These are phyloP conservation scores for Passalora sequoiae DNA, from an alignment of 2,329 filamentous ascomycete genomes.

Conservation along the genomic window DNA sequence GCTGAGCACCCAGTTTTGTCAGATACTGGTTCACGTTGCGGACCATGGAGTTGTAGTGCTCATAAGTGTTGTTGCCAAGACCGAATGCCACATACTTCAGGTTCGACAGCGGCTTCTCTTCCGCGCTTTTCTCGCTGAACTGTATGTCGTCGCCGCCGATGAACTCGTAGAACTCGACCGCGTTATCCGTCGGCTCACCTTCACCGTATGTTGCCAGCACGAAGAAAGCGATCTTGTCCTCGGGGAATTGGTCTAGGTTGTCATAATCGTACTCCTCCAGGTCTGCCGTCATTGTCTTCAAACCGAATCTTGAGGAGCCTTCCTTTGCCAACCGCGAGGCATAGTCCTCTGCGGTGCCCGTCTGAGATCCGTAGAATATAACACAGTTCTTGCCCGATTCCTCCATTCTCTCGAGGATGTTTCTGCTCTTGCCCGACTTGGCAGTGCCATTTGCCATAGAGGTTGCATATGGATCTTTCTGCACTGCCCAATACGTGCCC, in stretches of 20 bases:
- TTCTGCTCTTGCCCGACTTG: conserved; percentile 79
- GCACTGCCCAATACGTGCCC: conserved; percentile 84
- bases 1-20: conserved; percentile 72
- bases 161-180: conserved; percentile 98
- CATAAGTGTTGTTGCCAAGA: conserved; percentile 97
- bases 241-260: conserved; percentile 80
- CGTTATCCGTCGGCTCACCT: conserved; percentile 97
- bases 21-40: conserved; percentile 81
- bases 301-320: conserved; percentile 88
- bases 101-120: conserved; percentile 69
- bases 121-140: conserved; percentile 66
- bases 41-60: conserved; percentile 99
- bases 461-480: conserved; percentile 81
- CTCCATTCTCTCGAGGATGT: conserved; percentile 93
- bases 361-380: conserved; percentile 97
- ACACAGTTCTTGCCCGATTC: conserved; percentile 95
- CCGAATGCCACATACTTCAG: conserved; percentile 94
- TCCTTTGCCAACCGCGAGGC: conserved; percentile 95
- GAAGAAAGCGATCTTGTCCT: conserved; percentile 90
- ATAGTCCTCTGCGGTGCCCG: conserved; percentile 96
- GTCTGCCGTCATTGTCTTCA: conserved; percentile 98
- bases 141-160: conserved; percentile 72
- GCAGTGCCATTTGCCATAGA: conserved; percentile 64
- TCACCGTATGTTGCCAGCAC: conserved; percentile 96
- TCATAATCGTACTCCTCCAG: conserved; percentile 97